Conservation (phyloP, 2,329 filamentous ascomycete genomes). For the Eurotiales sp. region DNA sequence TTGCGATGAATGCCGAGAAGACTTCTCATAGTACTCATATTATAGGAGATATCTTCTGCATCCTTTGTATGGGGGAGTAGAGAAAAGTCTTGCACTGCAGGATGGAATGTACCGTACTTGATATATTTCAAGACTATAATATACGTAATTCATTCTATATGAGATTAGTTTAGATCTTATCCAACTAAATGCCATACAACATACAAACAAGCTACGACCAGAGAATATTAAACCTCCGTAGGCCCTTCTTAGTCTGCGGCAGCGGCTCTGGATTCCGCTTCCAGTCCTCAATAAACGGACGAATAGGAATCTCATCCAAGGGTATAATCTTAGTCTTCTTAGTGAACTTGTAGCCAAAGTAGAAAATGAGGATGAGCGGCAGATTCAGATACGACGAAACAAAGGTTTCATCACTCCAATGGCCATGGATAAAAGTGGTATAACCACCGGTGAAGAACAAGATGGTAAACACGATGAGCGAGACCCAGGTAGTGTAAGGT, state of each 20-base stretch:
- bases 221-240: background rate
- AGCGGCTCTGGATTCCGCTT: background rate
- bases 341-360: conserved; percentile 49
- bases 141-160: too few relatives aligned
- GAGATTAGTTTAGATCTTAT: too few relatives aligned
- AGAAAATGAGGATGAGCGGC: conserved; percentile 56
- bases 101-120: too few relatives aligned
- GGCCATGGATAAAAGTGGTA: conserved; percentile 53
- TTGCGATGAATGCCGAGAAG: too few relatives aligned
- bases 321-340: conserved; percentile 33
- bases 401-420: conserved; percentile 55
- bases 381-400: conserved; percentile 63
- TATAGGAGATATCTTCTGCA: too few relatives aligned
- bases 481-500: conserved; percentile 62
- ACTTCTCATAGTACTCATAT: too few relatives aligned
- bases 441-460: conserved; percentile 75
- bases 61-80: too few relatives aligned
- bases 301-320: conserved; percentile 29
- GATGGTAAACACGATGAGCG: conserved; percentile 48
- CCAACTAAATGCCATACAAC: too few relatives aligned
- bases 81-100: too few relatives aligned
- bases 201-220: background rate
- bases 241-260: background rate
- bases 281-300: conserved; percentile 14
- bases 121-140: too few relatives aligned